Evolutionary conservation across 306 rosid species (phyloP).

Genomic region (Erythrophleum fordii): DNA sequence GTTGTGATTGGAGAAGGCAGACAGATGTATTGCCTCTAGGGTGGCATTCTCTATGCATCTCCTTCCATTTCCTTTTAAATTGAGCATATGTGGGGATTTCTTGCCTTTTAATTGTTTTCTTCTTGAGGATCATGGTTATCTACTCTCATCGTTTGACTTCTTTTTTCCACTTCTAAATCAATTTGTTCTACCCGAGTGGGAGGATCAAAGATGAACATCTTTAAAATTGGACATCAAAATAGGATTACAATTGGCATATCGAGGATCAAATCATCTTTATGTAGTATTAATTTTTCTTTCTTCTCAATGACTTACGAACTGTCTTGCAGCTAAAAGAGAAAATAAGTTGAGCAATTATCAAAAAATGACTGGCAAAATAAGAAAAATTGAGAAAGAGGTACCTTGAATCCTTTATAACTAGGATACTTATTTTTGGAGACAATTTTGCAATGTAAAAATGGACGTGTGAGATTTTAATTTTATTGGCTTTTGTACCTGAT

Average conservation of each 20-base stretch:
- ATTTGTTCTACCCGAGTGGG: not conserved
- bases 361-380: not conserved
- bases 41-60: not conserved
- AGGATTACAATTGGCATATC: not conserved
- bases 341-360: not conserved
- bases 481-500: conserved; percentile 11
- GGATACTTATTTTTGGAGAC: not conserved
- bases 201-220: not conserved
- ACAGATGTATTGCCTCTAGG: not conserved
- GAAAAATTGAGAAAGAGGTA: not conserved
- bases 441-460: not conserved
- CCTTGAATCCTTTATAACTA: not conserved
- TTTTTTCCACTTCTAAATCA: not conserved
- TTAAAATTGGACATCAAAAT: not conserved
- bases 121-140: not conserved
- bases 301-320: not conserved
- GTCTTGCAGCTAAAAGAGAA: not conserved
- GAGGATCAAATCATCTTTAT: not conserved
- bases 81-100: not conserved
- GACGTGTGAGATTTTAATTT: conserved; percentile 5
- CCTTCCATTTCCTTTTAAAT: not conserved
- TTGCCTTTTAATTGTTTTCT: not conserved
- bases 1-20: not conserved
- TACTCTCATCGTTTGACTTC: not conserved
- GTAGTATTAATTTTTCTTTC: not conserved